Evolutionary conservation across 2,329 filamentous ascomycete genomes (phyloP), one percentile per base, ranked within the genome.

Genomic region (Zalaria obscura): DNA sequence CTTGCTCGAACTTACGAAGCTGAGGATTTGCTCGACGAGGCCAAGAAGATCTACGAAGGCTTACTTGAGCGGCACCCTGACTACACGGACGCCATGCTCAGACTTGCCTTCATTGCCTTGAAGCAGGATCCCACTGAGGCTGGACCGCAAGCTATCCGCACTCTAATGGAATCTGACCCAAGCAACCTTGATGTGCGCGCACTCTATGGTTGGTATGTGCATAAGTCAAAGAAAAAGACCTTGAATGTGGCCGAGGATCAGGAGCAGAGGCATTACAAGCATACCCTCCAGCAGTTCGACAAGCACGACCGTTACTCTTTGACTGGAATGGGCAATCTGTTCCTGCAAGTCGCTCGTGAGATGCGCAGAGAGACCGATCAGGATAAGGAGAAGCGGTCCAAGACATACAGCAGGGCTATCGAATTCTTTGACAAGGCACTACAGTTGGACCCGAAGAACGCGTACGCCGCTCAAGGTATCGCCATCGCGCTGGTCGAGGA

Each of bases 341-440:
- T 89, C 51, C 73, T 98, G 34, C 70, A 81, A 50, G 78, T 85
- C 47, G 91, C 91, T 6, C 78, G 91, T 51, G 93, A 98, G 60
- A 95, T 96, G 87, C 83, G 85, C 27, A 78, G 88, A 39, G 84
- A 91, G 47, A 83, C 83, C 0, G 91, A 96, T 5, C 72, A 78
- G 45, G 89, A 98, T 45, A 93, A 85, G 63, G 83, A 93, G 53
- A 94, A 93, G 66, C 80, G 88, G 40, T 83, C 80, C 43, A 83
- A 82, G 51, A 81, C 78, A 47, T 98, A 96, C 57, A 78, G 80
- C 57, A 87, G 89, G 50, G 88, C 91, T 0, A 88, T 96, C 7
- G 93, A 98, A 58, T 98, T 98, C 63, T 98, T 95, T 53, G 91
- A 96, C 59, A 98, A 98, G 65, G 89, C 89, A 4, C 68, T 98